Conservation (phyloP, 176 grass and related monocot species). For the Echinochloa phyllopogon region DNA sequence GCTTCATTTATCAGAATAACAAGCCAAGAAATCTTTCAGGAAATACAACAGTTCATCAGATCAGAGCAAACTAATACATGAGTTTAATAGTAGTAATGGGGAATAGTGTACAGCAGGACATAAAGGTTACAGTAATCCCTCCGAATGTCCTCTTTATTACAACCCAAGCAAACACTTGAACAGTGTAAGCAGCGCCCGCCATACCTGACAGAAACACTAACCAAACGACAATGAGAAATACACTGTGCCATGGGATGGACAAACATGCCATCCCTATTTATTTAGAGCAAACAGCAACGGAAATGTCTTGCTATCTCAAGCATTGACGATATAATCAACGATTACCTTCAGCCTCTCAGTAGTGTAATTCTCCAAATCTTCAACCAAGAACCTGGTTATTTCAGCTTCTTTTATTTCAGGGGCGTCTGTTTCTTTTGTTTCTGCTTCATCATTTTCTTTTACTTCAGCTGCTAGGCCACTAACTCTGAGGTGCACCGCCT, state of each 20-base stretch:
- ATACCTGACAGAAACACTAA: neutral
- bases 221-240: neutral
- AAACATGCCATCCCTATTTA: neutral
- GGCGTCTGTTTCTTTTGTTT: too few relatives aligned
- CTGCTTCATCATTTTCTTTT: too few relatives aligned
- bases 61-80: neutral
- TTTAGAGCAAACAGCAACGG: neutral
- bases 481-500: constrained; percentile 23
- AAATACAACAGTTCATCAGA: neutral
- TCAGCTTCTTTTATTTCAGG: neutral
- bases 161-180: neutral
- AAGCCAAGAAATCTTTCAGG: neutral
- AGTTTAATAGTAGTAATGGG: too few relatives aligned
- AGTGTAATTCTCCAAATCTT: neutral
- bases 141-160: neutral
- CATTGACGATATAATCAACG: neutral
- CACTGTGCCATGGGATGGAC: neutral
- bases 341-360: neutral
- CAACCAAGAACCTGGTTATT: neutral
- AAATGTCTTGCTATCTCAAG: neutral
- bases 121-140: neutral
- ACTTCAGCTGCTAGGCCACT: neutral
- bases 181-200: neutral
- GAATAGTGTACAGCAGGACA: too few relatives aligned
- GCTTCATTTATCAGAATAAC: too few relatives aligned